Conservation (phyloP, 1,284 basidiomycete genomes). For the Gomphus sp. region DNA sequence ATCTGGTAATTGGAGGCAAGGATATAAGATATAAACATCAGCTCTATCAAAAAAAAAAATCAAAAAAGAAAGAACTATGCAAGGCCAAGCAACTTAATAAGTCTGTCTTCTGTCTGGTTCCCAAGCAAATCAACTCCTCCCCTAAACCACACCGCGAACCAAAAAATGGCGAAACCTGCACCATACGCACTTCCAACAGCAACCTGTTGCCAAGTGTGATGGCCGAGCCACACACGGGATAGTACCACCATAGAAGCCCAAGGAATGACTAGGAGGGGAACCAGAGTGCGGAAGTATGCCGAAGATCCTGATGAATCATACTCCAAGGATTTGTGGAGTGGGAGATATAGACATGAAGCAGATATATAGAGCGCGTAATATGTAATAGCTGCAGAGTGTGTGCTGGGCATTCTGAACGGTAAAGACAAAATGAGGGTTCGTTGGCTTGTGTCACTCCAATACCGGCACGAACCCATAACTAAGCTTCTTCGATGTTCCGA, state of each 20-base stretch:
- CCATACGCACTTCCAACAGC: constrained; percentile 59
- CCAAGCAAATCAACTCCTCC: neutral
- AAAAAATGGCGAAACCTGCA: constrained; percentile 40
- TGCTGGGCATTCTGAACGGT: constrained; percentile 72
- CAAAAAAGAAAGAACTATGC: neutral
- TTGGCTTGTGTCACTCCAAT: neutral
- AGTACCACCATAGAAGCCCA: constrained; percentile 49
- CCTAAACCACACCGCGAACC: constrained; percentile 52
- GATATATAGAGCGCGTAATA: constrained; percentile 64
- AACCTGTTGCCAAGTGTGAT: constrained; percentile 75
- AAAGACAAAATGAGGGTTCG: constrained; percentile 1
- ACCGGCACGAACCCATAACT: constrained; percentile 50
- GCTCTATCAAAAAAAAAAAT: neutral
- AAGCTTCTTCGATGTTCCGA: constrained; percentile 15
- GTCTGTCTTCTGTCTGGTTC: neutral
- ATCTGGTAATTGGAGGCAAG: neutral
- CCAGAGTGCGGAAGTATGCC: constrained; percentile 21
- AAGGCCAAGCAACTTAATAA: neutral
- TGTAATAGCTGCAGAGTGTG: constrained; percentile 70
- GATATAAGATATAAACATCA: neutral
- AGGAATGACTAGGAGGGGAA: constrained; percentile 39
- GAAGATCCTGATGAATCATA: constrained; percentile 14
- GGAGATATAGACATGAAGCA: constrained; percentile 47
- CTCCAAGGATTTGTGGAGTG: constrained; percentile 38
- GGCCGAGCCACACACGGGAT: constrained; percentile 72